phyloP scores from a whole-genome alignment of 805 yeast species.

The Jamesozyma gamospora region DNA sequence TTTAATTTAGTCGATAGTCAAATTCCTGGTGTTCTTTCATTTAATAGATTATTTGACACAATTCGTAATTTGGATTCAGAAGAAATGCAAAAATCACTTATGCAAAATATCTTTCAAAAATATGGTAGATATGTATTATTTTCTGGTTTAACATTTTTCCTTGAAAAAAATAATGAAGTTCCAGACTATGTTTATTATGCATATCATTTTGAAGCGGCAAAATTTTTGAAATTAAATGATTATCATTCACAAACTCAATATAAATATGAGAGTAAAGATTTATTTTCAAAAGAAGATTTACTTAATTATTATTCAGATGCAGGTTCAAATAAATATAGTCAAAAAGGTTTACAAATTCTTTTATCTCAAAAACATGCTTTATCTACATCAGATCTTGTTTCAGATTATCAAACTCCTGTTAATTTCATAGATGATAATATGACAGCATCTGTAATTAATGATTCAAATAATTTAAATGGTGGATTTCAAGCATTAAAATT shows the following conservation, averaged over 20 bases:
- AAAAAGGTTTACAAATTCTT: slow-evolving; percentile 23
- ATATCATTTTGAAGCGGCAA: slow-evolving; percentile 25
- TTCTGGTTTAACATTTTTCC: slow-evolving; percentile 24
- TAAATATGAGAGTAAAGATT: slow-evolving; percentile 9
- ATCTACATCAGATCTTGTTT: slow-evolving; percentile 19
- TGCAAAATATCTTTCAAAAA: slow-evolving; percentile 18
- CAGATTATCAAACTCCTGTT: slow-evolving; percentile 6
- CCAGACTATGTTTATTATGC: slow-evolving; percentile 18
- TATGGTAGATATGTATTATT: slow-evolving; percentile 24
- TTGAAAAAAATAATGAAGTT: slow-evolving; percentile 10
- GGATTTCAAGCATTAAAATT: not conserved
- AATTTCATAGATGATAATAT: not conserved
- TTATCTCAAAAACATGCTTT: slow-evolving; percentile 12
- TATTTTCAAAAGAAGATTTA: slow-evolving; percentile 23
- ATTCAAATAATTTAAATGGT: not conserved
- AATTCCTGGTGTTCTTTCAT: slow-evolving; percentile 13
- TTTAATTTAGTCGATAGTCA: slow-evolving; percentile 17
- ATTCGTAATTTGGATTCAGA: slow-evolving; percentile 8
- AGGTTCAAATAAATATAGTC: slow-evolving; percentile 23
- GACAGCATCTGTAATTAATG: too few relatives aligned
- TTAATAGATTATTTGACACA: slow-evolving; percentile 15
- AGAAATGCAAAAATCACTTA: slow-evolving; percentile 11
- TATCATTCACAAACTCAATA: slow-evolving; percentile 18
- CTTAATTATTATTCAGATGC: slow-evolving; percentile 26
- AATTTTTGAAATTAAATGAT: slow-evolving; percentile 19